A percentile compares a stretch with the other conserved stretches of the same genome.
These are phyloP conservation scores for Atkinsonella texensis DNA, from an alignment of 2,329 filamentous ascomycete genomes.

Conservation along the genomic window DNA sequence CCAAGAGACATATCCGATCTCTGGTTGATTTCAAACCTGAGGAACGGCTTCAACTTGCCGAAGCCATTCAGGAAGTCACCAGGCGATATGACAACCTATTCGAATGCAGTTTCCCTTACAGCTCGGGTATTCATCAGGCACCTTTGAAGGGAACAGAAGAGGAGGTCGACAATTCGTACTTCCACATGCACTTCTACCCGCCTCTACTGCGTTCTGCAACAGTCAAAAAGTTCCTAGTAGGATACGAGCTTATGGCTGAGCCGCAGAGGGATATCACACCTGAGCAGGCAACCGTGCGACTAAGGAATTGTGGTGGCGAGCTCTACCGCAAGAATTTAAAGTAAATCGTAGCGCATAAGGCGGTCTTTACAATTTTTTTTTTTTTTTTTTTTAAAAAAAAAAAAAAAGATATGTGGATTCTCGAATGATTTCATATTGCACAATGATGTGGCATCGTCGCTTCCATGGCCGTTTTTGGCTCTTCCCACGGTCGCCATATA, in stretches of 20 bases:
- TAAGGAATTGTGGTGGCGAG: conserved; percentile 66
- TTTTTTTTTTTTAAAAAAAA: not conserved
- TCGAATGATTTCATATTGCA: not conserved
- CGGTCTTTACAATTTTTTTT: no score
- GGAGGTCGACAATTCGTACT: conserved; percentile 76
- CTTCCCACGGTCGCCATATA: not conserved
- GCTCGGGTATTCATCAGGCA: conserved; percentile 91
- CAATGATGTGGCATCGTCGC: not conserved
- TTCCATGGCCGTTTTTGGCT: not conserved
- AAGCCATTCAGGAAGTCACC: conserved; percentile 78
- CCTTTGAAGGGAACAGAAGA: conserved; percentile 71
- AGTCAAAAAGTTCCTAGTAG: conserved; percentile 91
- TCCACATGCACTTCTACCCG: conserved; percentile 97
- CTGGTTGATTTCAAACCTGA: conserved; percentile 66
- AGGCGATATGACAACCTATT: conserved; percentile 94
- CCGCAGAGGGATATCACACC: conserved; percentile 98
- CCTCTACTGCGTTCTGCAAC: conserved; percentile 85
- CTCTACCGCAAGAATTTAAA: conserved; percentile 59
- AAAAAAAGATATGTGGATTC: not conserved
- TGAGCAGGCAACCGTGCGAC: conserved; percentile 74
- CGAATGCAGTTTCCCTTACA: conserved; percentile 93
- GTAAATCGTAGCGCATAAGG: conserved; percentile 3
- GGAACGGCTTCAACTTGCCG: conserved; percentile 65
- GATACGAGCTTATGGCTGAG: conserved; percentile 93
- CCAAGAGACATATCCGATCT: conserved; percentile 72